These are phyloP conservation scores for Hysterium pulicare DNA, from an alignment of 2,329 filamentous ascomycete species.

Conservation along the genomic window DNA sequence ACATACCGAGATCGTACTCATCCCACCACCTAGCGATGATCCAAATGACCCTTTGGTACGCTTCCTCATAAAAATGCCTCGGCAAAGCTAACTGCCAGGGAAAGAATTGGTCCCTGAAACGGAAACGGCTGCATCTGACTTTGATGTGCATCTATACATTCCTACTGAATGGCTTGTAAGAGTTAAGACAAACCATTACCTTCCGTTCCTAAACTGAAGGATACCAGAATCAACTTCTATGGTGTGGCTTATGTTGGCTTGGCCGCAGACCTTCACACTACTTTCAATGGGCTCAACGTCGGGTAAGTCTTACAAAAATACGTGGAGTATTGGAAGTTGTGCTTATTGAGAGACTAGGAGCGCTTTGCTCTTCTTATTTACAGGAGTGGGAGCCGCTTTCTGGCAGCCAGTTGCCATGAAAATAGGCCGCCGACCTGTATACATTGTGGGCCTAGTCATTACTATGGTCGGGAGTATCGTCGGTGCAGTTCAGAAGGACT, in stretches of 20 bases:
- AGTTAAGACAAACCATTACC: background rate
- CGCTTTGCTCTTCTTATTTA: background rate
- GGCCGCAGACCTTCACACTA: background rate
- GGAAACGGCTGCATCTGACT: background rate
- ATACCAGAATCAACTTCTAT: background rate
- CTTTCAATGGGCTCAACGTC: constrained; percentile 1
- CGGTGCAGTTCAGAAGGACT: background rate
- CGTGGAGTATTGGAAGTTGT: too few species aligned
- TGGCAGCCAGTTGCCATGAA: constrained; percentile 2
- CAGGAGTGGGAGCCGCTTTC: background rate
- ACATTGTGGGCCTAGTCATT: background rate
- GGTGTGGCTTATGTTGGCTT: background rate
- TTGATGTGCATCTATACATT: constrained; percentile 1
- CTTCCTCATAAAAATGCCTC: background rate
- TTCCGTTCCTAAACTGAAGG: background rate
- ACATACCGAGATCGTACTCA: background rate
- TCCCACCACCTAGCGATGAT: constrained; percentile 1
- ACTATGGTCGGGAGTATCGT: constrained; percentile 1
- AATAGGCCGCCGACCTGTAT: background rate
- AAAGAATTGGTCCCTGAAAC: constrained; percentile 1
- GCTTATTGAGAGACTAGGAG: background rate
- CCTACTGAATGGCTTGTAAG: constrained; percentile 1
- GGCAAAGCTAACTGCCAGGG: background rate
- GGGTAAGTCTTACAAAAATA: background rate
- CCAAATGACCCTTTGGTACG: constrained; percentile 1